A percentile compares a stretch with the other conserved stretches of the same genome.
Evolutionary conservation across 176 grass and related monocot genomes (phyloP).

Genomic region (Eleusine indica): DNA sequence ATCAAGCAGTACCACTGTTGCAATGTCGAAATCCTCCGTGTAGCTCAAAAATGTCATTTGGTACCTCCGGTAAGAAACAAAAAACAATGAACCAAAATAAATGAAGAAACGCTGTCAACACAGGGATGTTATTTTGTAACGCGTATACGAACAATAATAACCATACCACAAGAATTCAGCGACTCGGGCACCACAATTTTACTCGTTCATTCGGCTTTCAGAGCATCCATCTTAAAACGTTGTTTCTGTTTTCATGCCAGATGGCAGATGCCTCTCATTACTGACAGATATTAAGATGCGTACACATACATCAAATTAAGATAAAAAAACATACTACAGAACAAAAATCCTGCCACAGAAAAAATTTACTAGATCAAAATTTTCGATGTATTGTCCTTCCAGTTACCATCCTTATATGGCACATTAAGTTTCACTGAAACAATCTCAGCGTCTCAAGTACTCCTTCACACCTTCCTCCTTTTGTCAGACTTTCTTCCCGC

Average conservation of each 20-base stretch:
- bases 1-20: too few species aligned
- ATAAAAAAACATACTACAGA: slow-evolving; percentile 23
- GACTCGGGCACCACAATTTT: background rate
- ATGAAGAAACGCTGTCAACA: slow-evolving; percentile 5
- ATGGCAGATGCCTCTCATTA: background rate
- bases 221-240: background rate
- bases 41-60: too few species aligned
- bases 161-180: background rate
- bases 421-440: slow-evolving; percentile 27
- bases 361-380: slow-evolving; percentile 35
- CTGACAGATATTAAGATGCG: background rate
- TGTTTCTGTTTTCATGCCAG: background rate
- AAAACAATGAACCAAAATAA: background rate
- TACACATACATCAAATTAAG: slow-evolving; percentile 1
- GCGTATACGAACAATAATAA: background rate
- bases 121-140: background rate
- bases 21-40: too few species aligned
- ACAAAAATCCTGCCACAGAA: slow-evolving; percentile 13
- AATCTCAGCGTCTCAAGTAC: background rate
- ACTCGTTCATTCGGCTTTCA: background rate
- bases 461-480: slow-evolving; percentile 58
- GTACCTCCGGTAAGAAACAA: background rate
- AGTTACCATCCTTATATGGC: slow-evolving; percentile 9
- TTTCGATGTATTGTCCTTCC: background rate
- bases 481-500: slow-evolving; percentile 50